Conservation (phyloP, 2,329 filamentous ascomycete genomes). For the Claviceps africana region DNA sequence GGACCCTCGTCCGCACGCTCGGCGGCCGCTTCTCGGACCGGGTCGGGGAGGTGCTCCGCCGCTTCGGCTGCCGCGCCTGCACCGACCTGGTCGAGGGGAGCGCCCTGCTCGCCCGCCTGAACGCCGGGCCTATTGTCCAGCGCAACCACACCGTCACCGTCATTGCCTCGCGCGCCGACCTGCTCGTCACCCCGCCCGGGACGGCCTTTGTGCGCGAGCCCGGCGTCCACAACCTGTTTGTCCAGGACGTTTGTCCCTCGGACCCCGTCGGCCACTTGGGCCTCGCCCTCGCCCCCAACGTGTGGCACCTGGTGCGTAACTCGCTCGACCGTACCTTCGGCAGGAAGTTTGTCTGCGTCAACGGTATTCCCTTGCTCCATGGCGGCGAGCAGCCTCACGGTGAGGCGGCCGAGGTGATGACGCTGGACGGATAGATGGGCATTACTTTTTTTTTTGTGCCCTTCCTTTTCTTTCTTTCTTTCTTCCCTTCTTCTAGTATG, state of each 20-base stretch:
- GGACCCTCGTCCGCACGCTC: conserved; percentile 4
- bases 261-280: conserved; percentile 8
- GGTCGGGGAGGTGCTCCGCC: neutral
- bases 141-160: conserved; percentile 7
- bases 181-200: conserved; percentile 6
- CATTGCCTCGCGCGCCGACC: conserved; percentile 6
- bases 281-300: conserved; percentile 6
- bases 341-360: conserved; percentile 1
- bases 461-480: neutral
- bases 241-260: conserved; percentile 8
- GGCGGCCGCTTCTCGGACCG: neutral
- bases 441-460: no score
- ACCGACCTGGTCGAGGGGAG: conserved; percentile 5
- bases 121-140: conserved; percentile 9
- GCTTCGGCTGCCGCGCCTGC: conserved; percentile 7
- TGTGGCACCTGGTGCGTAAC: conserved; percentile 9
- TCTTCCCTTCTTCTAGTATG: neutral
- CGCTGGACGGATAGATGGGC: neutral
- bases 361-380: neutral
- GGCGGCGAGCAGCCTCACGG: neutral
- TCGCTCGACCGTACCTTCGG: conserved; percentile 7
- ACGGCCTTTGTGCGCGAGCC: conserved; percentile 9
- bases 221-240: conserved; percentile 8
- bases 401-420: neutral
- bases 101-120: conserved; percentile 4